Percentiles rank a stretch among this genome's conserved stretches.
phyloP scores from a whole-genome alignment of 768 basidiomycete genomes.

The Amanita muscaria region DNA sequence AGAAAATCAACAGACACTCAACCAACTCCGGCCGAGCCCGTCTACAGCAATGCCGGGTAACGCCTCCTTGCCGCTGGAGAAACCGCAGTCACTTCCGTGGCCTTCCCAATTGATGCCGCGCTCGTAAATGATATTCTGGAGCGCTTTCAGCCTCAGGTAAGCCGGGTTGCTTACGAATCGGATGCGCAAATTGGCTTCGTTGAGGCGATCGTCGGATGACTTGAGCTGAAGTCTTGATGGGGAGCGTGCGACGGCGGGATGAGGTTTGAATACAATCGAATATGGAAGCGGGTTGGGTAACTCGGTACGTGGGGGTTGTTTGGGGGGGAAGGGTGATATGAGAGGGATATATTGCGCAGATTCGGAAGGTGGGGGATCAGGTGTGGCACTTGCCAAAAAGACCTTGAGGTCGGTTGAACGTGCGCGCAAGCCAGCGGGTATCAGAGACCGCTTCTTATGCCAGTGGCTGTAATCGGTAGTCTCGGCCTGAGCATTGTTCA shows the following conservation, averaged over 20 bases:
- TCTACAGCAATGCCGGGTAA: slow-evolving; percentile 53
- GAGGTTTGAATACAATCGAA: slow-evolving; percentile 18
- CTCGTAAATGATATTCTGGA: slow-evolving; percentile 44
- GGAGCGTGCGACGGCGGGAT: slow-evolving; percentile 4
- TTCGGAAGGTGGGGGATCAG: neutral
- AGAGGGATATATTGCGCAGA: slow-evolving; percentile 34
- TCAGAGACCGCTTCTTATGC: slow-evolving; percentile 15
- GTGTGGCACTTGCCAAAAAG: slow-evolving; percentile 28
- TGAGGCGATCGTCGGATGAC: no score
- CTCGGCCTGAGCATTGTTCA: slow-evolving; percentile 21
- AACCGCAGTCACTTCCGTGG: slow-evolving; percentile 35
- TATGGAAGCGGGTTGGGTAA: slow-evolving; percentile 27
- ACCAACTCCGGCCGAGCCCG: slow-evolving; percentile 46
- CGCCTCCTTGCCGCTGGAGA: slow-evolving; percentile 50
- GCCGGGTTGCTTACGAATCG: slow-evolving; percentile 55
- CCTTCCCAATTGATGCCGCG: slow-evolving; percentile 40
- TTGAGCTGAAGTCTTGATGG: slow-evolving; percentile 2
- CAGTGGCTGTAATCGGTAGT: slow-evolving; percentile 6
- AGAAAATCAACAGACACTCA: slow-evolving; percentile 19
- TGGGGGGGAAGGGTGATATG: slow-evolving; percentile 19
- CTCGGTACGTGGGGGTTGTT: slow-evolving; percentile 18
- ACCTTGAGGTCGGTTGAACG: slow-evolving; percentile 31
- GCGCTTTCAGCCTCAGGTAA: slow-evolving; percentile 48
- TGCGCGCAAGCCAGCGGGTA: slow-evolving; percentile 36
- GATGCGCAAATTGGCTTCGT: slow-evolving; percentile 24